phyloP scores from a whole-genome alignment of 1,139 yeast species.

The Kodamaea arcana region DNA sequence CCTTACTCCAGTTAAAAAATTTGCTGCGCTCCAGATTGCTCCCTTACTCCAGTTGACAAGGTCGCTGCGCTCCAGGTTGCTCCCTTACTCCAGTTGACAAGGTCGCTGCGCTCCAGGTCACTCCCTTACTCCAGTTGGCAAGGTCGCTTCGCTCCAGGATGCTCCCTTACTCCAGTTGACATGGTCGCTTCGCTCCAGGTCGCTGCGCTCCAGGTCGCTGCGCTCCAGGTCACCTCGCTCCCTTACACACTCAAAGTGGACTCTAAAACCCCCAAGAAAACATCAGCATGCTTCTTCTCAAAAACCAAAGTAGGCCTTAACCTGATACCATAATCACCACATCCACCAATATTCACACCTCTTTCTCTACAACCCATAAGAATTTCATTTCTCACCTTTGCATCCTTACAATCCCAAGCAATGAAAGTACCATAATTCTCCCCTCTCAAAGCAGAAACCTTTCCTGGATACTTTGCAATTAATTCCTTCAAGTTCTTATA shows the following conservation, averaged over 20 bases:
- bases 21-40: too few species aligned
- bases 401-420: slow-evolving; percentile 62
- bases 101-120: too few species aligned
- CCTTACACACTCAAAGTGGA: slow-evolving; percentile 23
- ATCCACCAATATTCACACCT: slow-evolving; percentile 73
- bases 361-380: slow-evolving; percentile 45
- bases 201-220: neutral
- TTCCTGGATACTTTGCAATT: slow-evolving; percentile 40
- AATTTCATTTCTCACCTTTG: slow-evolving; percentile 48
- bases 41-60: too few species aligned
- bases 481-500: slow-evolving; percentile 43
- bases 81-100: too few species aligned
- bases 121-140: too few species aligned
- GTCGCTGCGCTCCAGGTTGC: too few species aligned
- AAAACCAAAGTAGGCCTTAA: slow-evolving; percentile 69
- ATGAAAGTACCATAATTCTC: slow-evolving; percentile 65
- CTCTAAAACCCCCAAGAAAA: slow-evolving; percentile 47
- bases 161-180: too few species aligned
- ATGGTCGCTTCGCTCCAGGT: neutral
- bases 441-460: slow-evolving; percentile 57
- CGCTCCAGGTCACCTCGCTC: too few species aligned
- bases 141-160: neutral
- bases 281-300: slow-evolving; percentile 63
- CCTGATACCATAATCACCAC: slow-evolving; percentile 62
- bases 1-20: too few species aligned